Conservation (phyloP, 768 basidiomycete species). For the Boletus tylopilopsis region DNA sequence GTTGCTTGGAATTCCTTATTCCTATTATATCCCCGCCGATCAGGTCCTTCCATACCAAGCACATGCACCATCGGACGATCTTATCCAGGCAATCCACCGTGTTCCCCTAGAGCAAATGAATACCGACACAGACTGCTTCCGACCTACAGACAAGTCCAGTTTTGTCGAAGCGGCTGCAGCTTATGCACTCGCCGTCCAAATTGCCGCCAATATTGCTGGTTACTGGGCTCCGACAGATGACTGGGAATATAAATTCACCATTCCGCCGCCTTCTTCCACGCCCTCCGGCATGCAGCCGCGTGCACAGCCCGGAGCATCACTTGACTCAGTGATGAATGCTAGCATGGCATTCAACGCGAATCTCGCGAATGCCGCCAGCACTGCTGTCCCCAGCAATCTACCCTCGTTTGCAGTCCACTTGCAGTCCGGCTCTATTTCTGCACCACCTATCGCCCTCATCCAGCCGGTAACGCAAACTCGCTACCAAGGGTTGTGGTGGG, state of each 20-base stretch:
- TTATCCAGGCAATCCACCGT: slow-evolving; percentile 47
- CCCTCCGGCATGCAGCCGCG: slow-evolving; percentile 3
- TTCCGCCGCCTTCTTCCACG: slow-evolving; percentile 30
- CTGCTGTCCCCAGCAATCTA: slow-evolving; percentile 7
- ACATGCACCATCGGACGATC: slow-evolving; percentile 48
- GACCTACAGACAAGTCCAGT: slow-evolving; percentile 35
- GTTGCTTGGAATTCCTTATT: slow-evolving; percentile 54
- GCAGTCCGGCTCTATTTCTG: slow-evolving; percentile 8
- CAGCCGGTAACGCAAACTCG: slow-evolving; percentile 47
- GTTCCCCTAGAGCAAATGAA: slow-evolving; percentile 43
- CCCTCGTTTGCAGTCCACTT: not conserved
- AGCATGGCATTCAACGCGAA: slow-evolving; percentile 42
- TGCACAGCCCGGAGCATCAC: slow-evolving; percentile 22
- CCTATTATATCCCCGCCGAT: slow-evolving; percentile 48
- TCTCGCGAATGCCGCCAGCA: slow-evolving; percentile 12
- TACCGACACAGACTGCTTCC: slow-evolving; percentile 47
- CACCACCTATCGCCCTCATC: slow-evolving; percentile 16
- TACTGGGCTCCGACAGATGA: slow-evolving; percentile 75
- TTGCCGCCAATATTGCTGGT: slow-evolving; percentile 55
- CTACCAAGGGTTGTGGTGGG: slow-evolving; percentile 88
- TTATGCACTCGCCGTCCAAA: slow-evolving; percentile 69
- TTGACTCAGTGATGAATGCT: slow-evolving; percentile 44
- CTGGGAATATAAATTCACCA: slow-evolving; percentile 55
- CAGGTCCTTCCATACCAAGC: slow-evolving; percentile 75
- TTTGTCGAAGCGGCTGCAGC: slow-evolving; percentile 58